Base-by-base conservation (phyloP, 192 early-diverging fungal species). In the Coemansia sp. region DNA sequence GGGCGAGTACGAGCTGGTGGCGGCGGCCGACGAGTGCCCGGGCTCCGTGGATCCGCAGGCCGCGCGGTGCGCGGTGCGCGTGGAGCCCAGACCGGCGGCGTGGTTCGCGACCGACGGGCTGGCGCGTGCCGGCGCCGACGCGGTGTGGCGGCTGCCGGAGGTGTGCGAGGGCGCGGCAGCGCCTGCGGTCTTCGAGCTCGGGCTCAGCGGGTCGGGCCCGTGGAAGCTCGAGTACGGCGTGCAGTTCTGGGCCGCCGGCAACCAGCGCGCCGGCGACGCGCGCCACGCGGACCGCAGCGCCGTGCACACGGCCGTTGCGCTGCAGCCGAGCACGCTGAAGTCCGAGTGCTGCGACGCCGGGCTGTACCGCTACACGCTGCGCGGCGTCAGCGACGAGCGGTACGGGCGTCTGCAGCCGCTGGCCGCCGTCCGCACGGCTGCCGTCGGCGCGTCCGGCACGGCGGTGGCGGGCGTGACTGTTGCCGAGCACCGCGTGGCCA, bases 161-260 rank as follows among this genome's bases (percentile, higher is more conserved):
- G 45, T 64, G 20, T 79, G 76, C 50, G 71, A 79, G 63, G 71
- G 71, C 25, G 13, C 68, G 0, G 40, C 59, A 1, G 10, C 61
- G n/a, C 64, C 71, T 25, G 56, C 55, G 43, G 53, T 55, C 5
- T 67, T 79, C 25, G 71, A 73, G 69, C 71, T 83, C 4, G 80
- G 75, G 0, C 67, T 83, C 20, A 68, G 69, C 22, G 80, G 80
- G 0, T 73, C 72, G 6, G 80, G 80, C 1, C 80, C 80, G 14
- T 83, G 80, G 80, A 64, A 61, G 46, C 41, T 83, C 16, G 72
- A 83, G 51, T 83, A 83, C 56, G 62, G 66, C 10, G 75, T 83
- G 6, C 71, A 83, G 38, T 77, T 65, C 66, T 83, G 80, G 80
- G 16, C 72, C 2, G 46, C 58, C 8, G 7, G 43, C 19, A 74